Evolutionary conservation across 768 basidiomycete genomes (phyloP), one percentile per base, ranked within the genome.

Genomic region (Mycena capillaripes): DNA sequence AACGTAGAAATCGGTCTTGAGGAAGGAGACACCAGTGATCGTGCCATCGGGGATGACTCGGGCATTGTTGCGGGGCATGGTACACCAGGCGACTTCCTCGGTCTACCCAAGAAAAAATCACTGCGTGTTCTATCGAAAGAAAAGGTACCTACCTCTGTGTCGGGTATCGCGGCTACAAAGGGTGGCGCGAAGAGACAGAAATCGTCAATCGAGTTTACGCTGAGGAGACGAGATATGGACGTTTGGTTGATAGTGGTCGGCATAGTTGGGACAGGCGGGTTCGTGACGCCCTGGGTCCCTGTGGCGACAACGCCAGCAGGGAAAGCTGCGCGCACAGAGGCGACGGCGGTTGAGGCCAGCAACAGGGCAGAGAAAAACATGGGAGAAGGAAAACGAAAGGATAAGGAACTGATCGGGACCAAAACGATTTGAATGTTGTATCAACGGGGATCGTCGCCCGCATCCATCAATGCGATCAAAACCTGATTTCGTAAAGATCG

Each of bases 51-150:
- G 86, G 70, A 87, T 86, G 17, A 86, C 76, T 32, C 86, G 82
- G 5, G 85, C 86, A 44, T 85, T 83, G 75, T 87, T 87, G 53
- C 86, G 81, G 10, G 79, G 81, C 70, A 84, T 72, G 4, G 84
- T 84, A 66, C 86, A 87, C 86, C 85, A 87, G 6, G 86, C 86
- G 16, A 87, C 85, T 70, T 86, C 85, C 66, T 80, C 76, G 0
- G 82, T 84, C 83, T 87, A 30, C n/a, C 27, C 59, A 60, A 71
- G 21, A 57, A 34, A 4, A 17, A 66, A 30, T 40, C 48, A 56
- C 27, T 66, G 4, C 17, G 14, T 21, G 2, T 21, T 44, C n/a
- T 14, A 10, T 29, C 6, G 46, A 32, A 21, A 4, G 32, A 27
- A 19, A 53, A 25, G 36, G 29, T 14, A 69, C 77, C 27, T 60